Evolutionary conservation across 1,139 yeast species (phyloP).

Genomic region (Candida albicans): DNA sequence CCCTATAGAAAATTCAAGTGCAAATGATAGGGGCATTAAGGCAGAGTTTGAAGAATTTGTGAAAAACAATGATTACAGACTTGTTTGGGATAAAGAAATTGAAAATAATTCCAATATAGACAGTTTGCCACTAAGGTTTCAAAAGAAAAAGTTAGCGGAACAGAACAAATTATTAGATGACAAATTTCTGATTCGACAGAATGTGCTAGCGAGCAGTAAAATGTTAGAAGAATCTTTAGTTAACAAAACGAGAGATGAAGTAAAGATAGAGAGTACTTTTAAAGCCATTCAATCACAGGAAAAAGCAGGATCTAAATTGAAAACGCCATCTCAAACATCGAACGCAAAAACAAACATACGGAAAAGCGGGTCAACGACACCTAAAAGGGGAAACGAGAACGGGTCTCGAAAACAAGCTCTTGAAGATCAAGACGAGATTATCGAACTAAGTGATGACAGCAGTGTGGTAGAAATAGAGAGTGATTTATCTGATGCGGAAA

Average conservation of each 20-base stretch:
- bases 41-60: slow-evolving; percentile 37
- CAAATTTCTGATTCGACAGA: slow-evolving; percentile 39
- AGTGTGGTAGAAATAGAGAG: slow-evolving; percentile 7
- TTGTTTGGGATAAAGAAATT: slow-evolving; percentile 36
- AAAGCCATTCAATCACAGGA: background rate
- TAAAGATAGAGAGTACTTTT: background rate
- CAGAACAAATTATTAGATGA: slow-evolving; percentile 32
- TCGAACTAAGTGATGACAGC: slow-evolving; percentile 4
- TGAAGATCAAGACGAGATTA: slow-evolving; percentile 5
- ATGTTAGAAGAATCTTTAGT: slow-evolving; percentile 25
- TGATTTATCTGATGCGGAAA: slow-evolving; percentile 15
- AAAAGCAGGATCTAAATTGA: slow-evolving; percentile 10
- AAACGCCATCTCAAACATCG: background rate
- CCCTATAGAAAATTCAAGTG: slow-evolving; percentile 46
- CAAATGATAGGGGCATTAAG: slow-evolving; percentile 28
- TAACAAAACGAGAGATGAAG: slow-evolving; percentile 9
- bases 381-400: slow-evolving; percentile 14
- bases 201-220: slow-evolving; percentile 27
- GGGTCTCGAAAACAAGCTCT: slow-evolving; percentile 16
- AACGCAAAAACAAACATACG: slow-evolving; percentile 6
- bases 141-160: slow-evolving; percentile 46
- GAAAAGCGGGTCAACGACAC: slow-evolving; percentile 2
- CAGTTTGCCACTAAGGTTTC: slow-evolving; percentile 42
- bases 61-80: slow-evolving; percentile 23
- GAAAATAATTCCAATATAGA: slow-evolving; percentile 29